Base-by-base conservation (phyloP, 2,329 filamentous ascomycete species). In the Claviceps spartinae region DNA sequence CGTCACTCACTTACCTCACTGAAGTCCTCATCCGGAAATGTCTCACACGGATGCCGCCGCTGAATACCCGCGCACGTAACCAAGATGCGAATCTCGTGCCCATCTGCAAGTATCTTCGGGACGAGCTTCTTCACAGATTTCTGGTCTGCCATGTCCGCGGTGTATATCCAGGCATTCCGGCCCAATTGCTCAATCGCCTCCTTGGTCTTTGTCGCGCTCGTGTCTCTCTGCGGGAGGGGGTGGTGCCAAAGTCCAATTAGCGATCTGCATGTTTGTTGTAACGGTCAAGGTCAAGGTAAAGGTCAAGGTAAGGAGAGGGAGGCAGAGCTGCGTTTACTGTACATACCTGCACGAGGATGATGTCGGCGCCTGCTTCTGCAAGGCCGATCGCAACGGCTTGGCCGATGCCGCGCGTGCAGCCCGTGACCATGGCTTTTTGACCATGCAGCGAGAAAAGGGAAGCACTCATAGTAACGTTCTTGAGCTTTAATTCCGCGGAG, bases 41-140 rank as follows among this genome's bases (percentile, higher is more conserved):
- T 67, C 60, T 88, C 80, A 44, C 83, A 81, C 0, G 86, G 80
- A 66, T 93, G 85, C 14, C 88, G 77, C 56, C 82, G 77, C 67
- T 95, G 89, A 63, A 95, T 90, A 26, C 89, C 89, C 18, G 86
- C 89, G 69, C 86, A 91, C 71, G 90, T 95, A 60, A 95, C 71
- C 7, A 95, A 78, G 62, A 94, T 86, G 62, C 86, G 78, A 56
- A 94, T 79, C 62, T 79, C 63, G 63, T 82, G 75, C 48, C 77
- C 77, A 61, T 82, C 79, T 43, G 72, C 69, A n/a, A 86, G 71
- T 52, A 89, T 66, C 20, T 69, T 68, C 24, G 82, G 78, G 1
- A 81, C 70, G 2, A 90, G 73, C 0, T 69, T 67, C n/a, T 75
- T 69, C 51, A 89, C 81, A 22, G 80, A 78, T 20, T 69, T 61